Percentiles rank a stretch among this genome's conserved stretches.
Conservation (phyloP, 2,329 filamentous ascomycete genomes). For the Rhinocladiella similis region DNA sequence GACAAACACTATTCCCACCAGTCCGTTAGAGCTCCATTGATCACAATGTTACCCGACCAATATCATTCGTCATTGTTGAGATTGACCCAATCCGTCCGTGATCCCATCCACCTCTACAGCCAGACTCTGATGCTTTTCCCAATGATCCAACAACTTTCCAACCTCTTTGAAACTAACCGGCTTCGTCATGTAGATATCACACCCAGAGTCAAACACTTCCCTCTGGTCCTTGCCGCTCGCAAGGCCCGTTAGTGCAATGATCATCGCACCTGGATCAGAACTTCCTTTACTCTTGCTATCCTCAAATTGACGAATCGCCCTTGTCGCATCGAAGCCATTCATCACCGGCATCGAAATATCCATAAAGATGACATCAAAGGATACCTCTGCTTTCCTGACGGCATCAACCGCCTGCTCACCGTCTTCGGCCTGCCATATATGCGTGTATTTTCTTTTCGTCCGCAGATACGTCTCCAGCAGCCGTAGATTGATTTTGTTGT, state of each 20-base stretch:
- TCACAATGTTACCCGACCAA: too few relatives aligned
- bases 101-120: too few relatives aligned
- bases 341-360: slow-evolving; percentile 51
- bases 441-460: slow-evolving; percentile 37
- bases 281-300: neutral
- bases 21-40: too few relatives aligned
- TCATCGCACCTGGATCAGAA: slow-evolving; percentile 24
- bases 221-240: slow-evolving; percentile 34
- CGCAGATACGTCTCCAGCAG: slow-evolving; percentile 41
- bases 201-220: slow-evolving; percentile 36
- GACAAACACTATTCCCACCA: too few relatives aligned
- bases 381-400: slow-evolving; percentile 31
- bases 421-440: slow-evolving; percentile 40
- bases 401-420: slow-evolving; percentile 41
- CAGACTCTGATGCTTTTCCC: slow-evolving; percentile 16
- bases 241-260: slow-evolving; percentile 40
- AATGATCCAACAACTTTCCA: slow-evolving; percentile 36
- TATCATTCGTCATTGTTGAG: too few relatives aligned
- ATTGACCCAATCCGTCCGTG: too few relatives aligned
- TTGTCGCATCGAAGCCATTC: slow-evolving; percentile 47
- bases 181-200: slow-evolving; percentile 40
- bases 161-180: slow-evolving; percentile 39
- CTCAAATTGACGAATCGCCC: slow-evolving; percentile 41
- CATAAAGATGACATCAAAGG: slow-evolving; percentile 47
- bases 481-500: slow-evolving; percentile 44